Evolutionary conservation across 495 filamentous ascomycete species (phyloP).

Genomic region (Evernia prunastri): DNA sequence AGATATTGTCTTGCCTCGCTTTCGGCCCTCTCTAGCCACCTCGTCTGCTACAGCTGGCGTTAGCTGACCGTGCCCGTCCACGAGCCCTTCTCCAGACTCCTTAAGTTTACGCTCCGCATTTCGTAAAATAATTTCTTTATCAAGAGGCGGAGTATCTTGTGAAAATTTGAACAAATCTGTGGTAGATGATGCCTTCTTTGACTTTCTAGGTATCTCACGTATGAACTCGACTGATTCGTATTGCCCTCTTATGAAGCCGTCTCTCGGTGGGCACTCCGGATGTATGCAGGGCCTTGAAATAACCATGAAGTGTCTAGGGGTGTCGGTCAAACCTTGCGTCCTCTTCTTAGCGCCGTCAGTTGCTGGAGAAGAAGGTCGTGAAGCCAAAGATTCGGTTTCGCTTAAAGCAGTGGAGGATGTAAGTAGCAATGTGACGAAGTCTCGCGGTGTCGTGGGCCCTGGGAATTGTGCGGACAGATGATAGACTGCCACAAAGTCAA

Average conservation of each 20-base stretch:
- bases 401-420: constrained; percentile 40
- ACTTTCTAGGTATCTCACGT: constrained; percentile 60
- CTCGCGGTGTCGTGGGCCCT: constrained; percentile 76
- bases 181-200: constrained; percentile 30
- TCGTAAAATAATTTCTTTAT: constrained; percentile 23
- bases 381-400: constrained; percentile 19
- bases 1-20: constrained; percentile 44
- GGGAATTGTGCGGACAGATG: constrained; percentile 86
- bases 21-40: constrained; percentile 20
- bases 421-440: constrained; percentile 75
- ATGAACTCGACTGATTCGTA: constrained; percentile 94
- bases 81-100: background rate
- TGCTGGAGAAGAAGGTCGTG: constrained; percentile 25
- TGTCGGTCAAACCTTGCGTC: constrained; percentile 20
- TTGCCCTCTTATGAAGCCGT: constrained; percentile 70
- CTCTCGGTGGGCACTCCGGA: constrained; percentile 57
- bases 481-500: constrained; percentile 52
- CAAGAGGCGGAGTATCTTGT: constrained; percentile 17
- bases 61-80: constrained; percentile 4
- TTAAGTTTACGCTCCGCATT: constrained; percentile 15
- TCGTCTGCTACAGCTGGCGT: constrained; percentile 15
- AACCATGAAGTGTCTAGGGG: constrained; percentile 68
- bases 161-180: constrained; percentile 29
- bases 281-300: constrained; percentile 79
- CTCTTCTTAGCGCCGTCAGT: constrained; percentile 22